phyloP scores from a whole-genome alignment of 345 rosid genomes.

The Eucalyptus erythrocorys region DNA sequence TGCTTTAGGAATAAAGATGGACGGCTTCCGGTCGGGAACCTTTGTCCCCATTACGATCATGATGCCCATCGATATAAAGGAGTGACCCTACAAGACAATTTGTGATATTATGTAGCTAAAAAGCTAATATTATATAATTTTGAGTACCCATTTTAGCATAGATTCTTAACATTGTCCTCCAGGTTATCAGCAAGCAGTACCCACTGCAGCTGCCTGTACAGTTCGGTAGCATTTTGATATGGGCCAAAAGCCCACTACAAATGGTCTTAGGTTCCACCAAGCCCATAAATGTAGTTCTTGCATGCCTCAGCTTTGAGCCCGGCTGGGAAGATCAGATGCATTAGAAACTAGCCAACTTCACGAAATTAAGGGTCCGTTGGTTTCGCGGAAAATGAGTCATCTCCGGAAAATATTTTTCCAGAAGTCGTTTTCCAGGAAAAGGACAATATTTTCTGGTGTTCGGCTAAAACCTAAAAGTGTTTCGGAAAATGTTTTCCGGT shows the following conservation, averaged over 20 bases:
- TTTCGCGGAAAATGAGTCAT: no score
- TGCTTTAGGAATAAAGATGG: background rate
- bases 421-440: no score
- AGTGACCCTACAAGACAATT: background rate
- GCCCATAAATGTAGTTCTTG: background rate
- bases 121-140: background rate
- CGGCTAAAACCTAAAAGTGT: no score
- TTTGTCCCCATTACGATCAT: background rate
- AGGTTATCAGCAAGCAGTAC: background rate
- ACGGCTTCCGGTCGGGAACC: background rate
- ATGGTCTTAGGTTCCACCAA: background rate
- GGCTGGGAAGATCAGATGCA: background rate
- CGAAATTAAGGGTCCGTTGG: no score
- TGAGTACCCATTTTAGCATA: accelerated
- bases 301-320: background rate
- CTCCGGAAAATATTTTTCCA: no score
- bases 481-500: no score
- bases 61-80: background rate
- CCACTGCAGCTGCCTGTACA: background rate
- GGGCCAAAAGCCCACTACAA: background rate
- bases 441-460: no score
- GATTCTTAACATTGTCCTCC: background rate
- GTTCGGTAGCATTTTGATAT: background rate
- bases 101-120: background rate
- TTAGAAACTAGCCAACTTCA: background rate